phyloP scores from a whole-genome alignment of 345 rosid genomes.

The Combretum micranthum region DNA sequence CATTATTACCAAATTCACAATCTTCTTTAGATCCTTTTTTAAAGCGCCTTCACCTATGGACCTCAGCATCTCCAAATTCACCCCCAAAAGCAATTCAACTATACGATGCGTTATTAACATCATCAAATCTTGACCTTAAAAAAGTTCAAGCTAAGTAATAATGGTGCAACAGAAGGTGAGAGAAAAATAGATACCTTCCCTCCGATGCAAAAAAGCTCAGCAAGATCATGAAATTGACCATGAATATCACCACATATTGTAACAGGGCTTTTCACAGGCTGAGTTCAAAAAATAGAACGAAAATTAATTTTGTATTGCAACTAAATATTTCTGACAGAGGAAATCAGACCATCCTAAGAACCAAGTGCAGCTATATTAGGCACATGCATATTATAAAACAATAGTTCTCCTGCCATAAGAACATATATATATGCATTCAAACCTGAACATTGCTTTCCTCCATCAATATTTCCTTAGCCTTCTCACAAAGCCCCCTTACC shows the following conservation, averaged over 20 bases:
- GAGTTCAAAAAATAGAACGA: constrained; percentile 3
- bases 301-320: background rate
- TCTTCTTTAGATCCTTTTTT: too few relatives aligned
- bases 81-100: too few relatives aligned
- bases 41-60: too few relatives aligned
- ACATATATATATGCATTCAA: constrained; percentile 4
- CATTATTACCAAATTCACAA: too few relatives aligned
- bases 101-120: too few relatives aligned
- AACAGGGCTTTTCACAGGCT: constrained; percentile 96
- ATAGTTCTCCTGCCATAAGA: background rate
- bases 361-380: background rate
- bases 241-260: constrained; percentile 97
- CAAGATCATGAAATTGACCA: constrained; percentile 97
- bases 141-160: background rate
- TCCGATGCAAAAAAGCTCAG: constrained; percentile 94
- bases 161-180: background rate
- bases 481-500: constrained; percentile 64
- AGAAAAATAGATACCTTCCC: constrained; percentile 56
- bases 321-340: background rate
- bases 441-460: constrained; percentile 81
- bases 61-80: too few relatives aligned
- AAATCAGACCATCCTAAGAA: background rate
- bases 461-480: constrained; percentile 73
- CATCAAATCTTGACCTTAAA: background rate
- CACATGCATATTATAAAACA: background rate